A percentile compares a stretch with the other conserved stretches of the same genome.
phyloP scores from a whole-genome alignment of 495 filamentous ascomycete species.

The Cladorrhinum samala region DNA sequence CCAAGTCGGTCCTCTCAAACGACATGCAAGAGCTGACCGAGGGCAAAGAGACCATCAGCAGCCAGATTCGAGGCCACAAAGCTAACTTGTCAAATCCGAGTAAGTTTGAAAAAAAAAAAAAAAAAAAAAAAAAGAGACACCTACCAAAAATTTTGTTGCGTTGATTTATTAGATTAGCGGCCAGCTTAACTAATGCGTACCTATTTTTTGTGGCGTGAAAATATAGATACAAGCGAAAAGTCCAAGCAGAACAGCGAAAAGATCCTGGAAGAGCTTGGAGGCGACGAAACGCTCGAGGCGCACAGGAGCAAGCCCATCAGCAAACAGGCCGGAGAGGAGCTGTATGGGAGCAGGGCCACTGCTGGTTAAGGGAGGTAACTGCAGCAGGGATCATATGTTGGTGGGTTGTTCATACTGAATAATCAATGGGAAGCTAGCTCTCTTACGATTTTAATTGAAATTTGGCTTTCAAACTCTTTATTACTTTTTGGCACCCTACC shows the following conservation, averaged over 20 bases:
- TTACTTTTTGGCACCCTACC: no score
- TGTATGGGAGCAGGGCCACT: constrained; percentile 29
- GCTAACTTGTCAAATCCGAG: constrained; percentile 26
- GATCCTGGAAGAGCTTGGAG: constrained; percentile 20
- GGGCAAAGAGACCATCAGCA: constrained; percentile 30
- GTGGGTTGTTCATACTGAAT: no score
- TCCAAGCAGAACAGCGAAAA: constrained; percentile 23
- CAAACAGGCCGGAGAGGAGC: constrained; percentile 27
- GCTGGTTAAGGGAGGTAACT: constrained; percentile 17
- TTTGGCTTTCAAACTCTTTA: no score
- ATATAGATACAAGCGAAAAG: constrained; percentile 24
- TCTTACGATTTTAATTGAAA: background rate
- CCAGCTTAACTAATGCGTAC: no score
- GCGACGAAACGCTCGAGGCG: constrained; percentile 24
- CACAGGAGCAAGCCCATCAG: constrained; percentile 22
- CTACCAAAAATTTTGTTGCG: no score
- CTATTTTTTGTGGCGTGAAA: no score
- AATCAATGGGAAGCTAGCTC: no score
- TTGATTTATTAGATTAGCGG: no score
- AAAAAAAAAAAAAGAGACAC: no score
- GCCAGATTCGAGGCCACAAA: constrained; percentile 26
- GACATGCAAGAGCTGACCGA: constrained; percentile 35
- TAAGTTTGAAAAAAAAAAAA: background rate
- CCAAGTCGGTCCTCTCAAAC: constrained; percentile 32
- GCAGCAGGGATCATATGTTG: no score